Percentiles rank a stretch among this genome's conserved stretches.
Conservation (phyloP, 306 rosid species). For the Argentina anserina region DNA sequence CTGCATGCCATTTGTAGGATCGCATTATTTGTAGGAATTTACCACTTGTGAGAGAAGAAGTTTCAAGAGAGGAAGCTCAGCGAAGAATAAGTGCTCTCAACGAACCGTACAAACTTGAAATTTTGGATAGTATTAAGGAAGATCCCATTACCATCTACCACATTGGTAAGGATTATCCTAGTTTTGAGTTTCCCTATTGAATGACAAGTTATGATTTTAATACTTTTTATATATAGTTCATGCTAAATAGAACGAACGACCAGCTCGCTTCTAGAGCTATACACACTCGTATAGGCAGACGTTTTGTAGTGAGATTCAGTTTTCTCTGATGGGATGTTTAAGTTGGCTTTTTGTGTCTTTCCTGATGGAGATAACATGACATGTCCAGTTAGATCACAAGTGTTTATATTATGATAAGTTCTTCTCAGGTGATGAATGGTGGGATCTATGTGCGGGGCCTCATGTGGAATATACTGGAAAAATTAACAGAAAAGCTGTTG, state of each 20-base stretch:
- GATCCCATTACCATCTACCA: slow-evolving; percentile 88
- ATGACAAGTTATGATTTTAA: not conserved
- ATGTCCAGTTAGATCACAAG: not conserved
- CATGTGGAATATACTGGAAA: slow-evolving; percentile 92
- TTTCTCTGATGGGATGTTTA: not conserved
- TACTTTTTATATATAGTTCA: slow-evolving; percentile 4
- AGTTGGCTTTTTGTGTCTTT: not conserved
- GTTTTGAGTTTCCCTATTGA: slow-evolving; percentile 6
- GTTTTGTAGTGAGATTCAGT: not conserved
- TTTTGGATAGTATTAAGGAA: slow-evolving; percentile 86
- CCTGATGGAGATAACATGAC: not conserved
- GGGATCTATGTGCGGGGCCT: slow-evolving; percentile 99
- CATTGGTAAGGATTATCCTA: slow-evolving; percentile 57
- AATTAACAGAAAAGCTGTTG: slow-evolving; percentile 83
- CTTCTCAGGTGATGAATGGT: slow-evolving; percentile 77
- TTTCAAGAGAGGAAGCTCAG: slow-evolving; percentile 84
- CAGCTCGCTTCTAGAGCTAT: not conserved
- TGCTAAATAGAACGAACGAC: not conserved
- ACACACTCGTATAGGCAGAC: not conserved
- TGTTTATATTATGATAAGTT: slow-evolving; percentile 1
- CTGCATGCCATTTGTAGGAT: slow-evolving; percentile 51
- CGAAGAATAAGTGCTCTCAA: slow-evolving; percentile 73
- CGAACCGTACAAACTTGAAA: slow-evolving; percentile 92
- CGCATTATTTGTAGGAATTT: slow-evolving; percentile 71
- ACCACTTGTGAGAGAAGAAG: slow-evolving; percentile 91